Evolutionary conservation across 805 yeast genomes (phyloP).

Genomic region (Ogataea dorogensis): DNA sequence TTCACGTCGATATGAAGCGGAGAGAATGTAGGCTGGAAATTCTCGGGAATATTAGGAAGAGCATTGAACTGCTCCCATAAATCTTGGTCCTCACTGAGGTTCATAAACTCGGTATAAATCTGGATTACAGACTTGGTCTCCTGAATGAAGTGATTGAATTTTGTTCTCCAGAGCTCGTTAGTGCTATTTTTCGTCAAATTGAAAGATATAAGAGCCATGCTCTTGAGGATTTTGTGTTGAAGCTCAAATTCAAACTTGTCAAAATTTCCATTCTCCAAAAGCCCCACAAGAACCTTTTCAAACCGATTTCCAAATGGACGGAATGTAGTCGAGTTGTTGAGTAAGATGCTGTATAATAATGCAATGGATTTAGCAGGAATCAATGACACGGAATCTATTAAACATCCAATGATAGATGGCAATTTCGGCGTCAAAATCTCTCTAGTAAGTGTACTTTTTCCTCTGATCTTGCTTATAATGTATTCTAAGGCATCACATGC

Average conservation of each 20-base stretch:
- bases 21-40: conserved; percentile 38
- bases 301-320: conserved; percentile 72
- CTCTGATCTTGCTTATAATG: conserved; percentile 54
- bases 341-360: conserved; percentile 43
- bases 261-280: conserved; percentile 38
- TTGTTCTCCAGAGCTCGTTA: conserved; percentile 44
- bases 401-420: conserved; percentile 54
- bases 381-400: conserved; percentile 46
- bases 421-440: conserved; percentile 81
- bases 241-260: conserved; percentile 39
- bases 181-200: conserved; percentile 52
- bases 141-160: conserved; percentile 45
- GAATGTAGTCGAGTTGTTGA: conserved; percentile 71
- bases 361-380: conserved; percentile 39
- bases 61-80: conserved; percentile 38
- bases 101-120: conserved; percentile 60
- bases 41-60: conserved; percentile 38
- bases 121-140: conserved; percentile 55
- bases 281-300: conserved; percentile 41
- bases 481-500: conserved; percentile 41
- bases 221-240: conserved; percentile 42
- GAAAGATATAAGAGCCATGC: conserved; percentile 55
- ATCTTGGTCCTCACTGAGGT: conserved; percentile 55
- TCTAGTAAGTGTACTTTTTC: conserved; percentile 80
- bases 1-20: conserved; percentile 59